Evolutionary conservation across 1,284 basidiomycete species (phyloP).

Genomic region (Omphalotus olearius): DNA sequence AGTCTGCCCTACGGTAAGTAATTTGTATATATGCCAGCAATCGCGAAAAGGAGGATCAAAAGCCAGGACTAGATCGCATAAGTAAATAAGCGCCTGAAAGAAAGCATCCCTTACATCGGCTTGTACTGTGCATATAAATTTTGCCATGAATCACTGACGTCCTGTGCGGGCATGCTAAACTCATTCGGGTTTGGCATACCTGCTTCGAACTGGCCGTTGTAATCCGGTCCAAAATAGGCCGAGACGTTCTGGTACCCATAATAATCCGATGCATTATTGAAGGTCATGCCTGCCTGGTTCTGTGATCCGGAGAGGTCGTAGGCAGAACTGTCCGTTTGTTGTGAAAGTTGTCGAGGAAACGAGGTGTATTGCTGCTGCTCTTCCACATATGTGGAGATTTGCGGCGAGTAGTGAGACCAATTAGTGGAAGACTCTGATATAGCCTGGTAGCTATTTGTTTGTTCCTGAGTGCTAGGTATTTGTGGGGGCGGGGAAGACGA

Average conservation of each 20-base stretch:
- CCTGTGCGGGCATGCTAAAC: slow-evolving; percentile 24
- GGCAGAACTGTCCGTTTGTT: not conserved
- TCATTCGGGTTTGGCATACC: slow-evolving; percentile 23
- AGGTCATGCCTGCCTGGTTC: not conserved
- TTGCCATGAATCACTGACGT: slow-evolving; percentile 45
- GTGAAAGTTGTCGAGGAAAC: not conserved
- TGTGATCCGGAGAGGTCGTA: slow-evolving; percentile 4
- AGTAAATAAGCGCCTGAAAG: no score
- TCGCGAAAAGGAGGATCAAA: slow-evolving; percentile 4
- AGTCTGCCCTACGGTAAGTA: slow-evolving; percentile 12
- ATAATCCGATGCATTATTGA: slow-evolving; percentile 10
- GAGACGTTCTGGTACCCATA: slow-evolving; percentile 9
- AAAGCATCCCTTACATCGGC: slow-evolving; percentile 2
- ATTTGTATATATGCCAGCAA: slow-evolving; percentile 7
- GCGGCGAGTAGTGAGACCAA: not conserved
- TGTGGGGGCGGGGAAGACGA: slow-evolving; percentile 20
- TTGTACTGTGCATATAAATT: slow-evolving; percentile 40
- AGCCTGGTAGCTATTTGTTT: not conserved
- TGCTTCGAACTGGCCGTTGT: slow-evolving; percentile 16
- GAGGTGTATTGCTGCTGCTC: not conserved
- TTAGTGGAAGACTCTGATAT: not conserved
- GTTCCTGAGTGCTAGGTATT: not conserved
- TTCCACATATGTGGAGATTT: not conserved
- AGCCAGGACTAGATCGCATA: no score
- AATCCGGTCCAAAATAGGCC: not conserved